phyloP scores from a whole-genome alignment of 371 early-diverging fungal genomes.

The Coemansia sp. region DNA sequence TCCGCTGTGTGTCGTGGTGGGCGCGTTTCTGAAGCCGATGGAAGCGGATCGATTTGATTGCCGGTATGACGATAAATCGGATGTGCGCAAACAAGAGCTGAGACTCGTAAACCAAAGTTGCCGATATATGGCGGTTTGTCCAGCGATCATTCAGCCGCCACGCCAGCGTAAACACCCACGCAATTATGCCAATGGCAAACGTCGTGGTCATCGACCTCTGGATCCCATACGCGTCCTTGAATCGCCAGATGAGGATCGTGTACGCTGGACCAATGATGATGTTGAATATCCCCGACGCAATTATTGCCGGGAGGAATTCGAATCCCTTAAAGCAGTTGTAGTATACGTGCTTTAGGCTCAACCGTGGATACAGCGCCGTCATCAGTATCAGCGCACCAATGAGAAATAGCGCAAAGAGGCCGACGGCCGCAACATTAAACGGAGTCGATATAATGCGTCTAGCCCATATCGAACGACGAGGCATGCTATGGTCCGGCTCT shows the following conservation, averaged over 20 bases:
- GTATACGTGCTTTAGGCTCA: slow-evolving; percentile 11
- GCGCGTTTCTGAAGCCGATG: slow-evolving; percentile 1
- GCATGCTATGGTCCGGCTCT: background rate
- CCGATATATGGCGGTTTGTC: slow-evolving; percentile 11
- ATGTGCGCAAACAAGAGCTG: slow-evolving; percentile 24
- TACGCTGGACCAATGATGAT: slow-evolving; percentile 19
- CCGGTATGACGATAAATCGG: slow-evolving; percentile 12
- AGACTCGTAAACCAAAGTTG: slow-evolving; percentile 6
- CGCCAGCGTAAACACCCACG: slow-evolving; percentile 14
- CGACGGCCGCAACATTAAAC: background rate
- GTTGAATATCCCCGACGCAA: slow-evolving; percentile 21
- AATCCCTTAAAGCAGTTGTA: slow-evolving; percentile 33
- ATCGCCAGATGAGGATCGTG: slow-evolving; percentile 19
- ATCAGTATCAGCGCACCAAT: slow-evolving; percentile 14
- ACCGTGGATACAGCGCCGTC: slow-evolving; percentile 13
- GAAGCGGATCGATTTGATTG: slow-evolving; percentile 17
- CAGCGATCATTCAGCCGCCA: slow-evolving; percentile 19
- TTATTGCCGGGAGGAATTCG: slow-evolving; percentile 7
- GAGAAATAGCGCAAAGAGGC: background rate
- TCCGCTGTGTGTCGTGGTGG: background rate
- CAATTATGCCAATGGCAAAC: slow-evolving; percentile 9
- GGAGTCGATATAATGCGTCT: background rate
- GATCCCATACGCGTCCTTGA: slow-evolving; percentile 35
- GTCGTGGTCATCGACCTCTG: slow-evolving; percentile 12
- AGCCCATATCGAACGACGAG: background rate